Percentiles rank a stretch among this genome's conserved stretches.
phyloP scores from a whole-genome alignment of 768 basidiomycete species.

The Dentipellis sp. region DNA sequence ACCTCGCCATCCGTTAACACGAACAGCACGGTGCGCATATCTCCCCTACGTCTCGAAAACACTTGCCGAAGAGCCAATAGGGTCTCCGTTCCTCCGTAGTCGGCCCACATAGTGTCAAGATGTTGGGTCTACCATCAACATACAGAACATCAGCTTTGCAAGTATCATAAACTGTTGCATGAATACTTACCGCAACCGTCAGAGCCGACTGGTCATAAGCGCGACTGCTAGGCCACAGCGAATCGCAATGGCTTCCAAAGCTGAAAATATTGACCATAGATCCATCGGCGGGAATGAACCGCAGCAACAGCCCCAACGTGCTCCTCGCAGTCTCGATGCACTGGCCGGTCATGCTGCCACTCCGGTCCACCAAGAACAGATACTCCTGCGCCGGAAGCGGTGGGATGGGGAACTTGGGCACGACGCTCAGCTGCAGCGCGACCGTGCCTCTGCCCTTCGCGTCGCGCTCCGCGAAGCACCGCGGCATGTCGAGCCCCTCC shows the following conservation, averaged over 20 bases:
- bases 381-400: constrained; percentile 41
- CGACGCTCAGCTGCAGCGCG: constrained; percentile 45
- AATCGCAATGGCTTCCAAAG: constrained; percentile 28
- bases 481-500: constrained; percentile 39
- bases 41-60: constrained; percentile 24
- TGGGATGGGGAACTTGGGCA: constrained; percentile 40
- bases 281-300: constrained; percentile 32
- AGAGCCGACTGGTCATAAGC: constrained; percentile 24
- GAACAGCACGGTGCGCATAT: constrained; percentile 40
- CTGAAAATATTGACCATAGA: constrained; percentile 51
- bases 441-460: constrained; percentile 22
- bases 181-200: constrained; percentile 27
- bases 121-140: constrained; percentile 25
- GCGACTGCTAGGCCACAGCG: constrained; percentile 29
- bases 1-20: constrained; percentile 53
- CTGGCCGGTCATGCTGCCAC: constrained; percentile 38
- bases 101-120: constrained; percentile 30
- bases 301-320: constrained; percentile 38
- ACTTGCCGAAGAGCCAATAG: constrained; percentile 29
- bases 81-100: constrained; percentile 47
- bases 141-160: neutral
- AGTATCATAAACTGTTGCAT: neutral
- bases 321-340: constrained; percentile 39
- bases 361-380: constrained; percentile 52
- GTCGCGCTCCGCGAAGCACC: constrained; percentile 44